Conservation (phyloP, 345 rosid species). For the Cochlearia excelsa region DNA sequence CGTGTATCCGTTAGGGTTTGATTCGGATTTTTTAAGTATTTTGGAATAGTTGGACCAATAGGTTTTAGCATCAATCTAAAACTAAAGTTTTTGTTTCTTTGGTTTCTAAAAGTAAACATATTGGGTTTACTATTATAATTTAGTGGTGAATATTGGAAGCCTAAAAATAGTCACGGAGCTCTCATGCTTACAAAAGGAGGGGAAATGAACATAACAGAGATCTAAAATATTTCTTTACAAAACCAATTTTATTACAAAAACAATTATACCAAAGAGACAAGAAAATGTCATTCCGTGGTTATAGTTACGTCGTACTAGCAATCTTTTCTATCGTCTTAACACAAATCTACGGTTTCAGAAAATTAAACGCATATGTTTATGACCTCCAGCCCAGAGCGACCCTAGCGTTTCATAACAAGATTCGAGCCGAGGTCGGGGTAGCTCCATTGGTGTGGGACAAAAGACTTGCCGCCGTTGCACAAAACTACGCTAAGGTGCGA, state of each 20-base stretch:
- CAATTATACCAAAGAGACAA: too few relatives aligned
- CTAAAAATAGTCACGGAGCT: conserved; percentile 23
- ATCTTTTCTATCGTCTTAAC: conserved; percentile 1
- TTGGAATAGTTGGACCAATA: too few relatives aligned
- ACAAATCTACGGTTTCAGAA: conserved; percentile 17
- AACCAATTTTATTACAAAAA: not conserved
- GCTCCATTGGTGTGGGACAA: conserved; percentile 47
- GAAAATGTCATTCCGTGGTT: conserved; percentile 19
- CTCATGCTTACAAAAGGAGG: conserved; percentile 11
- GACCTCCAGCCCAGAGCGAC: conserved; percentile 40
- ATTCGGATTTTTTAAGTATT: too few relatives aligned
- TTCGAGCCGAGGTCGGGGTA: conserved; percentile 46
- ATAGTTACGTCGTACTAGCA: conserved; percentile 10
- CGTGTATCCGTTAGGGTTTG: too few relatives aligned
- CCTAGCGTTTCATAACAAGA: conserved; percentile 42
- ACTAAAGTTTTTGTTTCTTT: too few relatives aligned
- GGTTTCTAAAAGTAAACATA: not conserved
- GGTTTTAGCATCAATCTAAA: too few relatives aligned
- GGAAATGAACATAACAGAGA: not conserved
- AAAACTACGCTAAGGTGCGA: conserved; percentile 30
- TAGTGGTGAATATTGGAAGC: conserved; percentile 9
- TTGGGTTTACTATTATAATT: not conserved
- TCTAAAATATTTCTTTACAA: not conserved
- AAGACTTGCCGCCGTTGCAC: conserved; percentile 47
- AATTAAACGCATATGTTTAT: conserved; percentile 14